These are phyloP conservation scores for Raffaelea arxii DNA, from an alignment of 2,329 filamentous ascomycete species.

Conservation along the genomic window DNA sequence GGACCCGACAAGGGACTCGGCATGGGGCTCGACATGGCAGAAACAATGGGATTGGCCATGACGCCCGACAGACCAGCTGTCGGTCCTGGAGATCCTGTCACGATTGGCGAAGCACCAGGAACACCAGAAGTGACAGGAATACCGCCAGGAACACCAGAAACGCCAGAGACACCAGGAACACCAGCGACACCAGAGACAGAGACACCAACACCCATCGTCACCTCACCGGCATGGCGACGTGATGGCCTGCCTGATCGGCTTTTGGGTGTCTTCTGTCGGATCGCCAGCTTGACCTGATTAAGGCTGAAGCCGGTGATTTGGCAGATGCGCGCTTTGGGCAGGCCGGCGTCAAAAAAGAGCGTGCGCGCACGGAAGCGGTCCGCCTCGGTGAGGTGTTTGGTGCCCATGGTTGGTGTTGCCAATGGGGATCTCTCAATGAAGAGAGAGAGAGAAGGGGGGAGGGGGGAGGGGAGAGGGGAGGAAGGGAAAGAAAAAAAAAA, in stretches of 20 bases:
- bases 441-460: background rate
- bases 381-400: constrained; percentile 14
- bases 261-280: constrained; percentile 13
- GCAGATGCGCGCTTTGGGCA: constrained; percentile 12
- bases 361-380: constrained; percentile 12
- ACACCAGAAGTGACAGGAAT: background rate
- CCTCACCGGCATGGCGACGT: too few species aligned
- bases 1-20: too few species aligned
- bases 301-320: constrained; percentile 13
- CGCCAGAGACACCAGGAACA: background rate
- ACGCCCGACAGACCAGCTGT: background rate
- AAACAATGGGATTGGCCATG: too few species aligned
- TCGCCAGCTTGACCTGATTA: constrained; percentile 14
- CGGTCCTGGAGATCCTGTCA: background rate
- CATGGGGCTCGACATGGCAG: too few species aligned
- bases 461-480: background rate
- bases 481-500: background rate
- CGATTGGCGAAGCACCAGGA: background rate
- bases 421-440: background rate
- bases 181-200: background rate
- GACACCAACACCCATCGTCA: too few species aligned
- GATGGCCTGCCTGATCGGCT: constrained; percentile 10
- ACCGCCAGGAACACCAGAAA: background rate
- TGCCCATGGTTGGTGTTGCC: constrained; percentile 8
- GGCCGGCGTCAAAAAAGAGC: constrained; percentile 12